Percentiles rank a stretch among this genome's conserved stretches.
These are phyloP conservation scores for Chrysanthemum lavandulifolium DNA, from an alignment of 129 eudicot species.

Conservation along the genomic window DNA sequence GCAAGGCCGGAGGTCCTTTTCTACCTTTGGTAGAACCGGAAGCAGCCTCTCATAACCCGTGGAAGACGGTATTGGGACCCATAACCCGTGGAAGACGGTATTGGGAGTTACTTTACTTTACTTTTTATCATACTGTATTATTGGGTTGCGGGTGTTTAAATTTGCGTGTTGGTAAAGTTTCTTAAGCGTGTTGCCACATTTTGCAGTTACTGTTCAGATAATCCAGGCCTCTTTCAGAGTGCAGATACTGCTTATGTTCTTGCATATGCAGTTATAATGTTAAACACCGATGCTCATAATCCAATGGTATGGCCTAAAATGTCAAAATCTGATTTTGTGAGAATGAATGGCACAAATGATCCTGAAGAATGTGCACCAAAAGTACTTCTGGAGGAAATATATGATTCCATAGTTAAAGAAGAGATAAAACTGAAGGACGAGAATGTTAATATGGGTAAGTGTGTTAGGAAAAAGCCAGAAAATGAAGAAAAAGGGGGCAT, in stretches of 20 bases:
- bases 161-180: background rate
- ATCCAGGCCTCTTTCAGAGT: constrained; percentile 83
- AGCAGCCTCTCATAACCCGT: no score
- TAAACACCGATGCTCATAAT: constrained; percentile 94
- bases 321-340: constrained; percentile 84
- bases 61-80: no score
- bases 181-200: constrained; percentile 18
- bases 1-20: no score
- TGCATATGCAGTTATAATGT: constrained; percentile 94
- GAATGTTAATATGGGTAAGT: constrained; percentile 37
- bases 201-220: constrained; percentile 92
- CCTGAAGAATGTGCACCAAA: constrained; percentile 73
- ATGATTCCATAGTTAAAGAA: constrained; percentile 80
- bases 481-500: constrained; percentile 75
- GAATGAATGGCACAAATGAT: constrained; percentile 67
- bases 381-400: constrained; percentile 76
- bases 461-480: constrained; percentile 57
- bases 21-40: no score
- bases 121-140: no score
- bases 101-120: no score
- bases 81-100: no score
- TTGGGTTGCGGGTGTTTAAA: background rate
- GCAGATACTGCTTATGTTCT: constrained; percentile 95
- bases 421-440: constrained; percentile 89
- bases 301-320: constrained; percentile 94